Conservation (phyloP, 768 basidiomycete genomes). For the Gelatoporia subvermispora region DNA sequence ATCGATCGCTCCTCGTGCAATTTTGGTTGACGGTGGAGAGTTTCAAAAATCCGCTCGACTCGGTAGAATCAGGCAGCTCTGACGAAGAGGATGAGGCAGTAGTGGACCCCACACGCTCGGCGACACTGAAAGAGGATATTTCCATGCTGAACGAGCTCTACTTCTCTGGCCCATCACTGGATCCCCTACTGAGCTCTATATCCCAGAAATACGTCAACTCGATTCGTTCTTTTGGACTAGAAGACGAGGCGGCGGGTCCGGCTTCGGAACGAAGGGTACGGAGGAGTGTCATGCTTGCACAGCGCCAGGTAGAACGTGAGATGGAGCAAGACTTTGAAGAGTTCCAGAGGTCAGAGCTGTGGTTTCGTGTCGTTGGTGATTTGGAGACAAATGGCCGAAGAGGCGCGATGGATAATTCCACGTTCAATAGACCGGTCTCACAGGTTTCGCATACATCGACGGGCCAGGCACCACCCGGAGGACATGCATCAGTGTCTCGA, state of each 20-base stretch:
- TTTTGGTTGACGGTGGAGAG: conserved; percentile 98
- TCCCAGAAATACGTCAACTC: conserved; percentile 64
- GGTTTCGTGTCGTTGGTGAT: conserved; percentile 85
- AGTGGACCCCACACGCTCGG: conserved; percentile 48
- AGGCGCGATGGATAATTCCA: conserved; percentile 3
- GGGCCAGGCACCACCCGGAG: no score
- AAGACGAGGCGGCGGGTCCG: conserved; percentile 39
- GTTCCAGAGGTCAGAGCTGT: conserved; percentile 85
- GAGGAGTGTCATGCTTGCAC: conserved; percentile 76
- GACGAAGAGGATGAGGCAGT: conserved; percentile 63
- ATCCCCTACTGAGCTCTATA: conserved; percentile 57
- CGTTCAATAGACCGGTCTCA: no score
- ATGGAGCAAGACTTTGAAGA: conserved; percentile 91
- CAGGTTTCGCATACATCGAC: no score
- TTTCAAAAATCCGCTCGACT: conserved; percentile 94
- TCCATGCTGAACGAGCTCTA: conserved; percentile 86
- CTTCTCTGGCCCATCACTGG: conserved; percentile 58
- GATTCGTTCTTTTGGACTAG: conserved; percentile 64
- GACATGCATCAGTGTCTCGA: no score
- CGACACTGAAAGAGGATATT: conserved; percentile 80
- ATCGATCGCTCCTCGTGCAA: conserved; percentile 81
- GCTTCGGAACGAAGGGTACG: conserved; percentile 54
- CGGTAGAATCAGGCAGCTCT: conserved; percentile 51
- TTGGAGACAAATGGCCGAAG: conserved; percentile 33
- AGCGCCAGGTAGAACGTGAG: conserved; percentile 77